Percentiles rank a stretch among this genome's conserved stretches.
Conservation (phyloP, 1,139 yeast species). For the Protomyces macrosporus region DNA sequence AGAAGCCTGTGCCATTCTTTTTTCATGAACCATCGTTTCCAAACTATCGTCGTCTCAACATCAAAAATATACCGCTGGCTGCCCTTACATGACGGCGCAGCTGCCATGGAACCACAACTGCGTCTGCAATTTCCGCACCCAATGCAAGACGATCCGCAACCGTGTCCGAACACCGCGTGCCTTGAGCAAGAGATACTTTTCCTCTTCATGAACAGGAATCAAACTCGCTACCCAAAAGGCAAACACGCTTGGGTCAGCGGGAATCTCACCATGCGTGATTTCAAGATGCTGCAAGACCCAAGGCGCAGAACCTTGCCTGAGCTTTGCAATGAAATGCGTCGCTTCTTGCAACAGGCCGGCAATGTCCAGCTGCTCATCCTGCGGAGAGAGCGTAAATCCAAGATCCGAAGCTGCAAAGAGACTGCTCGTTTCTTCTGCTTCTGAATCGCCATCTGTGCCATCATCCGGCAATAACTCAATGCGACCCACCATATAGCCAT, state of each 20-base stretch:
- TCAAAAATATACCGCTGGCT: too few relatives aligned
- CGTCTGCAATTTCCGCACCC: slow-evolving; percentile 22
- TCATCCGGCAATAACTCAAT: slow-evolving; percentile 21
- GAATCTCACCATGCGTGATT: slow-evolving; percentile 19
- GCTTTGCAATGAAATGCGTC: slow-evolving; percentile 11
- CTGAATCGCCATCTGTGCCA: slow-evolving; percentile 21
- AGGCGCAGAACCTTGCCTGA: slow-evolving; percentile 15
- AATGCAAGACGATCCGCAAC: slow-evolving; percentile 18
- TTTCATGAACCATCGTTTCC: too few relatives aligned
- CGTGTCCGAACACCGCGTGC: slow-evolving; percentile 15
- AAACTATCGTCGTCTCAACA: too few relatives aligned
- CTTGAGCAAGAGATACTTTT: slow-evolving; percentile 15
- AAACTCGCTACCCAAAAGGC: slow-evolving; percentile 27
- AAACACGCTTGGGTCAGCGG: slow-evolving; percentile 16
- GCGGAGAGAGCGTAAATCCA: background rate
- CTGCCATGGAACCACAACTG: slow-evolving; percentile 24
- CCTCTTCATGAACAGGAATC: slow-evolving; percentile 24
- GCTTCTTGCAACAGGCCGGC: slow-evolving; percentile 9
- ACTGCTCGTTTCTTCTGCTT: slow-evolving; percentile 3
- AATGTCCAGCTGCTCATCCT: slow-evolving; percentile 8
- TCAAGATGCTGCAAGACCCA: slow-evolving; percentile 18
- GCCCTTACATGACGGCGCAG: slow-evolving; percentile 12
- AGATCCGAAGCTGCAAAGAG: slow-evolving; percentile 15
- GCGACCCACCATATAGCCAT: slow-evolving; percentile 21
- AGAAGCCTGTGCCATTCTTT: too few relatives aligned